phyloP scores from a whole-genome alignment of 257 asterid genomes.

The Coffea canephora region DNA sequence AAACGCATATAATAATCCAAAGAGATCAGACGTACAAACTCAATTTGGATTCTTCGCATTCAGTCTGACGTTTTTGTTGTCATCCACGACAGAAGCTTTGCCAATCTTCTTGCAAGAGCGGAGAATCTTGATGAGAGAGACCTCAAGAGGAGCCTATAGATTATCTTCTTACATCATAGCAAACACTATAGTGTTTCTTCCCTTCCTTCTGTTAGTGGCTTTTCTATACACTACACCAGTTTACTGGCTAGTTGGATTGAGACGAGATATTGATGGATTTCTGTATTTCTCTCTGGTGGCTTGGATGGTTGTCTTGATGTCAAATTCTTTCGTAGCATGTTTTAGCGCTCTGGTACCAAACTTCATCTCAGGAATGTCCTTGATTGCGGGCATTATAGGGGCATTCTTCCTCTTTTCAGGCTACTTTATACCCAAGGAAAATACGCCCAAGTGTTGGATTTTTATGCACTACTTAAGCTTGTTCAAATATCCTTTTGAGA shows the following conservation, averaged over 20 bases:
- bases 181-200: conserved; percentile 62
- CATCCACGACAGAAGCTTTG: conserved; percentile 85
- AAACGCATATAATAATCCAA: conserved; percentile 30
- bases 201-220: conserved; percentile 58
- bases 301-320: conserved; percentile 57
- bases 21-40: conserved; percentile 42
- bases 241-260: conserved; percentile 71
- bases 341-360: conserved; percentile 60
- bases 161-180: conserved; percentile 64
- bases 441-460: conserved; percentile 57
- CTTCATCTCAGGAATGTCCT: conserved; percentile 60
- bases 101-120: conserved; percentile 78
- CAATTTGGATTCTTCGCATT: conserved; percentile 79
- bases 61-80: conserved; percentile 60
- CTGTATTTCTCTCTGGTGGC: conserved; percentile 54
- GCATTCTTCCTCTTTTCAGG: conserved; percentile 80
- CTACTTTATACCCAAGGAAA: conserved; percentile 59
- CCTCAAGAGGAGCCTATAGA: conserved; percentile 73
- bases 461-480: conserved; percentile 67
- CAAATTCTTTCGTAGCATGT: conserved; percentile 75
- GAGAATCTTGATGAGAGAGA: conserved; percentile 57
- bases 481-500: conserved; percentile 78
- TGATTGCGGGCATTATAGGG: conserved; percentile 54
- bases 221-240: conserved; percentile 55
- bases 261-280: conserved; percentile 36